Evolutionary conservation across 2,329 filamentous ascomycete species (phyloP).

Genomic region (Chalaropsis ovoidea): DNA sequence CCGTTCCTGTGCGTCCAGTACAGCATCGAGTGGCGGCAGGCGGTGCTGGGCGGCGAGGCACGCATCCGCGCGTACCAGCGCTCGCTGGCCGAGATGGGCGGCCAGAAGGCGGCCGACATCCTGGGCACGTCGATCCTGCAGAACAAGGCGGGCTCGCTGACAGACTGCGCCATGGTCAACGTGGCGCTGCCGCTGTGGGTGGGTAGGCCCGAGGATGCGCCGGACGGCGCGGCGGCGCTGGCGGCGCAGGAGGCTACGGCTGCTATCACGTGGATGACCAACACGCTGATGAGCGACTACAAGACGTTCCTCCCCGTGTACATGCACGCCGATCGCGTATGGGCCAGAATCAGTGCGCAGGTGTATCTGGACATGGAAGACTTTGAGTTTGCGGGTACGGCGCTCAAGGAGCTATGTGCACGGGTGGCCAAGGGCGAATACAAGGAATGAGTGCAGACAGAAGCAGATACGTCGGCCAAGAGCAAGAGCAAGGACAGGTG

Average conservation of each 20-base stretch:
- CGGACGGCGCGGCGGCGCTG: conserved; percentile 29
- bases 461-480: no score
- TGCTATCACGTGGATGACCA: conserved; percentile 49
- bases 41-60: conserved; percentile 63
- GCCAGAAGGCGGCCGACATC: conserved; percentile 46
- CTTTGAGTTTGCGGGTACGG: conserved; percentile 58
- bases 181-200: conserved; percentile 56
- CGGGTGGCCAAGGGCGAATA: conserved; percentile 35
- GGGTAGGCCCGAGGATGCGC: conserved; percentile 29
- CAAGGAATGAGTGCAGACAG: conserved; percentile 6
- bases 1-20: conserved; percentile 63
- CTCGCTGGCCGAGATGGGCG: conserved; percentile 54
- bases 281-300: conserved; percentile 46
- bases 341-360: conserved; percentile 67
- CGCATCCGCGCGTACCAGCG: conserved; percentile 55
- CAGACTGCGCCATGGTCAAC: conserved; percentile 61
- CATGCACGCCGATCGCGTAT: conserved; percentile 52
- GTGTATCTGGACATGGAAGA: conserved; percentile 72
- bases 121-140: conserved; percentile 65
- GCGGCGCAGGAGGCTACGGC: conserved; percentile 31
- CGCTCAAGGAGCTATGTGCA: conserved; percentile 43
- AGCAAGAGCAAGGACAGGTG: no score
- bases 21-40: conserved; percentile 58
- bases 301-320: conserved; percentile 62
- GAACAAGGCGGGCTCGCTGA: conserved; percentile 51